A percentile compares a stretch with the other conserved stretches of the same genome.
Conservation (phyloP, 208 protist species). For the Leishmania major region DNA sequence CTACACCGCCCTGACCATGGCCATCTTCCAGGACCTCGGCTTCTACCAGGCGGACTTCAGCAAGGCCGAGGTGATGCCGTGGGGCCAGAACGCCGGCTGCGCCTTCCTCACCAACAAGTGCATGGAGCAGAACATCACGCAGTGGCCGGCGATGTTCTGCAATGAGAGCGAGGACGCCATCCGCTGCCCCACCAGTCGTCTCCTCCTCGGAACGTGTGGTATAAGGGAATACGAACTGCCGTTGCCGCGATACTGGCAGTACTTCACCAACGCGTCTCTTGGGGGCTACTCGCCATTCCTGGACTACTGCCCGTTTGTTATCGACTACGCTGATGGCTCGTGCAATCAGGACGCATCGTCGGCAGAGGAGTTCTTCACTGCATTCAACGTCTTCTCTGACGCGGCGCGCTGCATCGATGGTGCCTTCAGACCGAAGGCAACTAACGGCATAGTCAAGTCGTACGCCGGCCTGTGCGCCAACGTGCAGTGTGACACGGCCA, state of each 20-base stretch:
- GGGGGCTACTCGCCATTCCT: not conserved
- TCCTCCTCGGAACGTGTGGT: not conserved
- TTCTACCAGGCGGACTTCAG: too few relatives aligned
- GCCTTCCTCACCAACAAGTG: too few relatives aligned
- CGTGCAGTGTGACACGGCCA: not conserved
- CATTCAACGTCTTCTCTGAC: not conserved
- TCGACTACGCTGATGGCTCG: too few relatives aligned
- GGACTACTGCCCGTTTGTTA: not conserved
- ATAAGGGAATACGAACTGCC: fast-evolving
- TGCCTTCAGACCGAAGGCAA: not conserved
- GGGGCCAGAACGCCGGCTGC: too few relatives aligned
- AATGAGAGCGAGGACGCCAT: too few relatives aligned
- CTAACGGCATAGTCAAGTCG: fast-evolving
- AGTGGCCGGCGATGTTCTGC: too few relatives aligned
- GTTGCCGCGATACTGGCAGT: not conserved
- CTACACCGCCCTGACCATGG: too few relatives aligned
- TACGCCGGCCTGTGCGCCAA: constrained; percentile 3
- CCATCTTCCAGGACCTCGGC: too few relatives aligned
- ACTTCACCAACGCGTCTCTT: not conserved
- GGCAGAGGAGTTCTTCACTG: fast-evolving
- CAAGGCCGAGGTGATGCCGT: too few relatives aligned
- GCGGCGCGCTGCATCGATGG: constrained; percentile 6
- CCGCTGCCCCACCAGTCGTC: not conserved
- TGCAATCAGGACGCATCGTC: not conserved
- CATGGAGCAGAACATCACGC: too few relatives aligned